A percentile compares a stretch with the other conserved stretches of the same genome.
These are phyloP conservation scores for Anethum foeniculum DNA, from an alignment of 140 eudicot genomes.

Conservation along the genomic window DNA sequence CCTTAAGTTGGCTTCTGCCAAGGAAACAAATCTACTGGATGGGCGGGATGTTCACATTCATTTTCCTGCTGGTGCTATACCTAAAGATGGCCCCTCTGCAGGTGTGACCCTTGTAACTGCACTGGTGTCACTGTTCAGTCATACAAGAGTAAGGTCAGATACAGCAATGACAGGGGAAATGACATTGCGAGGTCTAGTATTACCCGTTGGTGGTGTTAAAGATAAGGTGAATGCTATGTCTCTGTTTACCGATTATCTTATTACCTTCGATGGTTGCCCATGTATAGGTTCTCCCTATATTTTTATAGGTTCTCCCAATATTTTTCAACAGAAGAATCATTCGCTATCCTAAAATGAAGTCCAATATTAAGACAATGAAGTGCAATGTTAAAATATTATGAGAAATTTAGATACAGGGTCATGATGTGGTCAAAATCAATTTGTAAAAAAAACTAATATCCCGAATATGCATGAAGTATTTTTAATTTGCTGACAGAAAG, in stretches of 20 bases:
- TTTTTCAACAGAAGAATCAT: not conserved
- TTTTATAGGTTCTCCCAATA: not conserved
- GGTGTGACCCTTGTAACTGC: constrained; percentile 97
- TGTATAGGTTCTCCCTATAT: not conserved
- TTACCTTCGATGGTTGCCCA: not conserved
- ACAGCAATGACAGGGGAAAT: constrained; percentile 99
- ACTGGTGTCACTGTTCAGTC: constrained; percentile 77
- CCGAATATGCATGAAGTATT: not conserved
- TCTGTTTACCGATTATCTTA: not conserved
- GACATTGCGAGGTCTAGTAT: constrained; percentile 84
- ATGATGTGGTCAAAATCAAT: not conserved
- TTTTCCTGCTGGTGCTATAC: constrained; percentile 99
- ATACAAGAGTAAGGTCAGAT: constrained; percentile 75
- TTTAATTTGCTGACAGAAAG: not conserved
- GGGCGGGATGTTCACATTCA: constrained; percentile 92
- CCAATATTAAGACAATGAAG: not conserved
- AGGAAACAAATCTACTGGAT: constrained; percentile 60
- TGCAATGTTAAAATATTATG: not conserved
- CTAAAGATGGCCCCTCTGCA: constrained; percentile 98
- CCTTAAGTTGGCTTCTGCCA: constrained; percentile 51
- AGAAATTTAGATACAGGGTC: not conserved
- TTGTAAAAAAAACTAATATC: not conserved
- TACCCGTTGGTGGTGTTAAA: constrained; percentile 97
- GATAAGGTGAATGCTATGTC: constrained; percentile 58
- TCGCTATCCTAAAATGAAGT: not conserved